Conservation (phyloP, 345 rosid species). For the Ricinus communis region DNA sequence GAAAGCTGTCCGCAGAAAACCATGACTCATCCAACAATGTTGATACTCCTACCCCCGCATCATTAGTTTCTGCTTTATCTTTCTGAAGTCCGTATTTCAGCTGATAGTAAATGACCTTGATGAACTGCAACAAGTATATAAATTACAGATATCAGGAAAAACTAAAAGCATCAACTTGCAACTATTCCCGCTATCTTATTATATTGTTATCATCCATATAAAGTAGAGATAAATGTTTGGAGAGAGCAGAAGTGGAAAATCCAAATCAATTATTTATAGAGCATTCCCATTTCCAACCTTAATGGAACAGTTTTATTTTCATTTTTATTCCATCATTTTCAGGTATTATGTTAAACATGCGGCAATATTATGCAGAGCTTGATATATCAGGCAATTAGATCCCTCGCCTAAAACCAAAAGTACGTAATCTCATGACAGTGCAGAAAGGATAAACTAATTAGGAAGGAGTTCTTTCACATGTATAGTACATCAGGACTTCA, state of each 20-base stretch:
- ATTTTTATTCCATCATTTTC: not conserved
- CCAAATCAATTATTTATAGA: not conserved
- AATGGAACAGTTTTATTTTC: too few species aligned
- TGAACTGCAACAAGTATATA: constrained; percentile 55
- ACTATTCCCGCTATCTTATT: not conserved
- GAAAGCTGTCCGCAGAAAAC: constrained; percentile 81
- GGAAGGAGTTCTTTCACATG: too few species aligned
- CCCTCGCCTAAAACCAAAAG: too few species aligned
- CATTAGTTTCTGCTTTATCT: constrained; percentile 38
- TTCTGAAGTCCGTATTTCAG: constrained; percentile 81
- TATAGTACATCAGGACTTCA: too few species aligned
- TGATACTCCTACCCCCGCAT: constrained; percentile 48
- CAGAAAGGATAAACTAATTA: too few species aligned
- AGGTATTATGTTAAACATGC: not conserved
- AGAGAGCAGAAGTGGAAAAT: not conserved
- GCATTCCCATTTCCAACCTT: too few species aligned
- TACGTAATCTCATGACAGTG: too few species aligned
- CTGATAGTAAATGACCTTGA: constrained; percentile 77
- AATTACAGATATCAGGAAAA: constrained; percentile 6
- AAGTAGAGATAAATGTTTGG: not conserved
- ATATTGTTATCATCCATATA: too few species aligned
- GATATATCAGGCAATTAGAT: too few species aligned
- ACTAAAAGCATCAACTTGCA: not conserved
- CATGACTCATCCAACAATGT: constrained; percentile 76
- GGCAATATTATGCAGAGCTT: not conserved